Evolutionary conservation across 352 stramenopile species (phyloP).

Genomic region (Pythium dissotocum): DNA sequence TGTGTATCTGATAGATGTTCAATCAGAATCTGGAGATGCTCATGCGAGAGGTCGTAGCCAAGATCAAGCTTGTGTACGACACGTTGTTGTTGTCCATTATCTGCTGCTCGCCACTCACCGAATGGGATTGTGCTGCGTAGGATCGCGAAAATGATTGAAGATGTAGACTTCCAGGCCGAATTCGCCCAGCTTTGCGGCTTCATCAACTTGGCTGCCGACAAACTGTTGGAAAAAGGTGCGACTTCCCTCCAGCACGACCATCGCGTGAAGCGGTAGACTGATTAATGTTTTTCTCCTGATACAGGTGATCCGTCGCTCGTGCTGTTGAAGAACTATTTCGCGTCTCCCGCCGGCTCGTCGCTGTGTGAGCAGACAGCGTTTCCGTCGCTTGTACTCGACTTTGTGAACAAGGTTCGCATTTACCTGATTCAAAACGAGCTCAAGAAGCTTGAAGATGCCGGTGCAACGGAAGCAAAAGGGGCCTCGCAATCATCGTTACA

Average conservation of each 20-base stretch:
- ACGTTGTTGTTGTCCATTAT: not conserved
- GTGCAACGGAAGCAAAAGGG: not conserved
- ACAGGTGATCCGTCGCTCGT: slow-evolving; percentile 41
- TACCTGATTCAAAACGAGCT: slow-evolving; percentile 54
- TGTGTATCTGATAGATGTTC: slow-evolving; percentile 34
- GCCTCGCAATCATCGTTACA: not conserved
- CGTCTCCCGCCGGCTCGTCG: slow-evolving; percentile 32
- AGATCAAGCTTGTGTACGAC: slow-evolving; percentile 59
- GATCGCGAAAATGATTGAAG: slow-evolving; percentile 48
- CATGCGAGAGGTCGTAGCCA: slow-evolving; percentile 46
- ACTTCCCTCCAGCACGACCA: no score
- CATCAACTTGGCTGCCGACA: slow-evolving; percentile 41
- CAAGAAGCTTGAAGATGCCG: slow-evolving; percentile 19
- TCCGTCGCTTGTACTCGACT: slow-evolving; percentile 66
- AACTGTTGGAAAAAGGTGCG: slow-evolving; percentile 49
- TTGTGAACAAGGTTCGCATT: slow-evolving; percentile 53
- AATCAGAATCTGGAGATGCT: slow-evolving; percentile 58
- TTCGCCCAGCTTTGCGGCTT: slow-evolving; percentile 45
- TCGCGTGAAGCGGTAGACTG: not conserved
- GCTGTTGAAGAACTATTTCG: slow-evolving; percentile 56
- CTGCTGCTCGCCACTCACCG: not conserved
- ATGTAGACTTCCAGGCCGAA: slow-evolving; percentile 35
- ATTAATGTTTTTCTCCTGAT: not conserved
- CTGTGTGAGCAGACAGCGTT: slow-evolving; percentile 77
- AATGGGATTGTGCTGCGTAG: slow-evolving; percentile 26